Conservation (phyloP, 202 grass and related monocot genomes). For the Dendrocalamus latiflorus region DNA sequence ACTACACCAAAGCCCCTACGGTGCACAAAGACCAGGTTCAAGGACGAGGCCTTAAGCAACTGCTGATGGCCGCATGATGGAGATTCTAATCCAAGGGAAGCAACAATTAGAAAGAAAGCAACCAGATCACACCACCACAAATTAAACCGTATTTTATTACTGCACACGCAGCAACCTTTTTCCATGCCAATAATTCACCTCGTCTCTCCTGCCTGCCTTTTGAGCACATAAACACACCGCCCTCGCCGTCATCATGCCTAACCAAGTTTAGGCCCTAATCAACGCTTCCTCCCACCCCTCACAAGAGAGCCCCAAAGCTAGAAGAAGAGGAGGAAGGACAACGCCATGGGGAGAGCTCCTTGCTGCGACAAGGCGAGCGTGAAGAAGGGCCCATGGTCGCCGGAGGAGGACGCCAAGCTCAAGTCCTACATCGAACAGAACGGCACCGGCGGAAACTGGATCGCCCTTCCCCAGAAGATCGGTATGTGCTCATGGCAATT, state of each 20-base stretch:
- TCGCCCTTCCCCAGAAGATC: too few species aligned
- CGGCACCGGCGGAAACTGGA: slow-evolving; percentile 97
- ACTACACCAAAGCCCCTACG: not conserved
- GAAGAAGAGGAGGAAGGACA: not conserved
- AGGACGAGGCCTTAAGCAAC: not conserved
- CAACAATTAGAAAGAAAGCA: slow-evolving; percentile 66
- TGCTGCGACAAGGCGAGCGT: slow-evolving; percentile 98
- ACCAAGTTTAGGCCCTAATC: slow-evolving; percentile 54
- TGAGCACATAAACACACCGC: slow-evolving; percentile 46
- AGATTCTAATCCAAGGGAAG: slow-evolving; percentile 72
- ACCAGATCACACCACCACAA: slow-evolving; percentile 49
- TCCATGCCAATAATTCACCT: slow-evolving; percentile 47
- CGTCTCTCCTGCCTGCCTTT: slow-evolving; percentile 28
- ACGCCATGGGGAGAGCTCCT: slow-evolving; percentile 81
- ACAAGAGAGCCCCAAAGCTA: not conserved
- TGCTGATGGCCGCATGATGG: slow-evolving; percentile 57
- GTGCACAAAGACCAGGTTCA: too few species aligned
- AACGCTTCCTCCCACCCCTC: not conserved
- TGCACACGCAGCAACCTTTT: slow-evolving; percentile 30
- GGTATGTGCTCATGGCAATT: not conserved
- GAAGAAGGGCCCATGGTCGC: slow-evolving; percentile 92
- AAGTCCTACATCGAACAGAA: slow-evolving; percentile 94
- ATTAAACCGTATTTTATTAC: slow-evolving; percentile 64
- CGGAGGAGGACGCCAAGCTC: slow-evolving; percentile 88
- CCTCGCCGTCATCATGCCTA: slow-evolving; percentile 31